Evolutionary conservation across 331 rosid species (phyloP).

Genomic region (Rosa hybrid): DNA sequence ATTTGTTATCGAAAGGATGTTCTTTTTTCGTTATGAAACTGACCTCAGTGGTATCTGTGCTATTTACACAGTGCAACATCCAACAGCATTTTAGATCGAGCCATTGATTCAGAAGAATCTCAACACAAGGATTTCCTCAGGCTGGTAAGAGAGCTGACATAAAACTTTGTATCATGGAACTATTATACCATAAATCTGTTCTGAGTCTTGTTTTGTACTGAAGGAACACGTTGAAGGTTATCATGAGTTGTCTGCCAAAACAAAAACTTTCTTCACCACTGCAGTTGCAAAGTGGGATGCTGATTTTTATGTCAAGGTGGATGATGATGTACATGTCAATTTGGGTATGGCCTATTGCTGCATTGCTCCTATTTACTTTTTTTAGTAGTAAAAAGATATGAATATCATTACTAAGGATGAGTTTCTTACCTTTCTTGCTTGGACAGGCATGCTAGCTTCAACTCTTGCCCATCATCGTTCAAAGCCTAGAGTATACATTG

Average conservation of each 20-base stretch:
- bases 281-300: conserved; percentile 94
- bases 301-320: conserved; percentile 94
- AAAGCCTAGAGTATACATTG: conserved; percentile 93
- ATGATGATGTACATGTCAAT: conserved; percentile 98
- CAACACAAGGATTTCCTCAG: conserved; percentile 92
- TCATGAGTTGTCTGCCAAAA: conserved; percentile 94
- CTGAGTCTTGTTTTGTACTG: conserved; percentile 32
- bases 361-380: conserved; percentile 9
- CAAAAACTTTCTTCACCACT: conserved; percentile 84
- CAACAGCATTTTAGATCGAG: conserved; percentile 96
- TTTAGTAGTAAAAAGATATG: neutral
- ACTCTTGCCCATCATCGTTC: conserved; percentile 84
- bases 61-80: conserved; percentile 80
- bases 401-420: neutral
- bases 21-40: conserved; percentile 33
- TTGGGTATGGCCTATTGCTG: conserved; percentile 56
- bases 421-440: conserved; percentile 22
- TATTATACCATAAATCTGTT: conserved; percentile 21
- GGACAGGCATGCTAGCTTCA: conserved; percentile 78
- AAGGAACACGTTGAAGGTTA: conserved; percentile 98
- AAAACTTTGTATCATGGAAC: conserved; percentile 11
- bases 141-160: conserved; percentile 60
- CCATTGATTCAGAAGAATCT: conserved; percentile 93
- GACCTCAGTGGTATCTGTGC: conserved; percentile 33
- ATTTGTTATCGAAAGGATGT: neutral